Percentiles rank a stretch among this genome's conserved stretches.
These are phyloP conservation scores for Colletotrichum coccodes DNA, from an alignment of 2,329 filamentous ascomycete genomes.

Conservation along the genomic window DNA sequence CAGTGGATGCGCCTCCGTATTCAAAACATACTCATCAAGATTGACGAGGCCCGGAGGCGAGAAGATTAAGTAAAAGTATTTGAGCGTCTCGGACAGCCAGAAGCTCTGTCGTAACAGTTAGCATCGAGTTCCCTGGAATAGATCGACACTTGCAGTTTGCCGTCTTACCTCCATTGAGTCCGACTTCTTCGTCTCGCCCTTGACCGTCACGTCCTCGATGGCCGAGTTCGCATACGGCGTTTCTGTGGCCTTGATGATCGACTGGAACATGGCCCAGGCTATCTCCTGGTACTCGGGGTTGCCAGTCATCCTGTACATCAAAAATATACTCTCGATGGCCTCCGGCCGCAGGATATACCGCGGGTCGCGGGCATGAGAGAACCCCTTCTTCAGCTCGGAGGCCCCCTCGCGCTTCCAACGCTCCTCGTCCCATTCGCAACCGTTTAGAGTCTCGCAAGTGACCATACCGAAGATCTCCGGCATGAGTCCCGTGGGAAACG, in stretches of 20 bases:
- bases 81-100: slow-evolving; percentile 79
- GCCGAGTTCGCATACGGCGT: slow-evolving; percentile 59
- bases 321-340: slow-evolving; percentile 63
- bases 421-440: slow-evolving; percentile 57
- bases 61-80: slow-evolving; percentile 81
- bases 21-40: slow-evolving; percentile 74
- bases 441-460: slow-evolving; percentile 50
- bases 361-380: slow-evolving; percentile 66
- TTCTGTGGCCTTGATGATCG: slow-evolving; percentile 55
- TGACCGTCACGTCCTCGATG: slow-evolving; percentile 60
- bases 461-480: slow-evolving; percentile 59
- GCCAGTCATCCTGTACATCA: slow-evolving; percentile 64
- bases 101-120: slow-evolving; percentile 63
- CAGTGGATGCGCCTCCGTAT: slow-evolving; percentile 63
- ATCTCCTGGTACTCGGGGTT: slow-evolving; percentile 57
- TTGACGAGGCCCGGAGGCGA: slow-evolving; percentile 69
- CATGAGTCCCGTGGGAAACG: slow-evolving; percentile 61
- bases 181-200: slow-evolving; percentile 50
- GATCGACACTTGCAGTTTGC: slow-evolving; percentile 8
- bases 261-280: slow-evolving; percentile 64
- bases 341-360: slow-evolving; percentile 63
- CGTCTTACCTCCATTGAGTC: slow-evolving; percentile 50
- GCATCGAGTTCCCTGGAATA: background rate
- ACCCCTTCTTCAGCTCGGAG: slow-evolving; percentile 60
- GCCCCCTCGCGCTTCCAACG: slow-evolving; percentile 36